Percentiles rank a stretch among this genome's conserved stretches.
phyloP scores from a whole-genome alignment of 1,284 basidiomycete genomes.

The Cryptococcus neoformans region DNA sequence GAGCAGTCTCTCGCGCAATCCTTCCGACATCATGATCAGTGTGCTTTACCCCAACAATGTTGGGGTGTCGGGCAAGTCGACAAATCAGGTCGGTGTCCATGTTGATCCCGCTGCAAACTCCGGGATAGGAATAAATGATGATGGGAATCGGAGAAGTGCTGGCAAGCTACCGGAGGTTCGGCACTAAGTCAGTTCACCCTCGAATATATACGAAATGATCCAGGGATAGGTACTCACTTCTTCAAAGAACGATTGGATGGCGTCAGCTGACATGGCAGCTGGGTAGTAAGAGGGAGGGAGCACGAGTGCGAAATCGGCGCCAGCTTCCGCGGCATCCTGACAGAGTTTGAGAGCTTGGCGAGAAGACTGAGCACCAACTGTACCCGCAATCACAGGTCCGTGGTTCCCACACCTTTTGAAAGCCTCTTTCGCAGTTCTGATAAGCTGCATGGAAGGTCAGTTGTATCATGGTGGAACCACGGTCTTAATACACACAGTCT shows the following conservation, averaged over 20 bases:
- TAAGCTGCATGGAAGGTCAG: constrained; percentile 18
- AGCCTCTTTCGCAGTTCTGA: constrained; percentile 23
- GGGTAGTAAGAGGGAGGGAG: constrained; percentile 36
- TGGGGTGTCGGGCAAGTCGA: constrained; percentile 30
- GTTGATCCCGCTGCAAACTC: constrained; percentile 33
- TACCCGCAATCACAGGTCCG: constrained; percentile 31
- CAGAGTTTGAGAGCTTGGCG: constrained; percentile 23
- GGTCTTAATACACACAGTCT: constrained; percentile 17
- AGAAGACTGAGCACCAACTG: constrained; percentile 31
- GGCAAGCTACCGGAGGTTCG: constrained; percentile 20
- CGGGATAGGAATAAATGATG: constrained; percentile 39
- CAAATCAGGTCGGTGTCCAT: constrained; percentile 33
- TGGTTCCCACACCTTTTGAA: constrained; percentile 16
- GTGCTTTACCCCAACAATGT: constrained; percentile 40
- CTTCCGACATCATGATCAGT: constrained; percentile 44
- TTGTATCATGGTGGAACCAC: too few species aligned
- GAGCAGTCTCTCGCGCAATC: constrained; percentile 28
- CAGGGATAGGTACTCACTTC: constrained; percentile 18
- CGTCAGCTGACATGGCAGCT: constrained; percentile 20
- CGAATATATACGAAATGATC: too few species aligned
- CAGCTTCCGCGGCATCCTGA: constrained; percentile 23
- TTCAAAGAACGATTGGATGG: constrained; percentile 26
- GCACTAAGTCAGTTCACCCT: too few species aligned
- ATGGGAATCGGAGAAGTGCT: constrained; percentile 32
- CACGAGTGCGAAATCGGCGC: constrained; percentile 31